Base-by-base conservation (phyloP, 768 basidiomycete species). In the Mycena filopes region DNA sequence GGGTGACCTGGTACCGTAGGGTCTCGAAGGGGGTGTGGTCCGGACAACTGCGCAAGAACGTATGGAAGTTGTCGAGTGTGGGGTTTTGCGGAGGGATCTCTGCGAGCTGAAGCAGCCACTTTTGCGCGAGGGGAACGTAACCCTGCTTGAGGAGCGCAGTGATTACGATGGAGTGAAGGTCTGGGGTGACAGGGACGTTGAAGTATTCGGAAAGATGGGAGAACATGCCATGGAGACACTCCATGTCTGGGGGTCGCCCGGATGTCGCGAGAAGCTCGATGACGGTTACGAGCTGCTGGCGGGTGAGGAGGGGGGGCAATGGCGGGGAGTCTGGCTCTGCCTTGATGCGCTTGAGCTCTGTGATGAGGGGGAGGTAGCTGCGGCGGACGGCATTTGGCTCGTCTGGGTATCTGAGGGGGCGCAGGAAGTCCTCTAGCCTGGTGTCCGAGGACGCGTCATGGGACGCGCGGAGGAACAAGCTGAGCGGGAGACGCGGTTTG, bases 31-130 rank as follows among this genome's bases (percentile, higher is more conserved):
- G 65, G 15, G 73, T 70, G n/a, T 76, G 70, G 38, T 75, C 68
- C 12, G 72, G 70, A 65, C 77, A 80, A 15, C 76, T 74, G 40
- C 83, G 78, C 38, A 91, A 76, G 65, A 89, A 82, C 12, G 81
- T 63, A 65, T 89, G 84, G 78, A 87, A 87, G 60, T 88, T 87
- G 23, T 83, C 78, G 40, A 83, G 74, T 25, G 83, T 81, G 0
- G 88, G 87, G 6, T 72, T 73, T 46, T 81, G 71, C 2, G 83
- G 84, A 4, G 87, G 80, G 53, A 83, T 83, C 26, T 75, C 75
- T 16, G 84, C 79, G 82, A 91, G 88, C n/a, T 78, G 78, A 46
- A 69, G 70, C 3, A 92, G 75, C 84, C 89, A 89, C 25, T 80
- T 74, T 28, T 81, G 71, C 41, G 85, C 81, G 15, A 83, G 79